Percentiles rank a stretch among this genome's conserved stretches.
Evolutionary conservation across 2,329 filamentous ascomycete genomes (phyloP).

Genomic region (Penicillium sp.): DNA sequence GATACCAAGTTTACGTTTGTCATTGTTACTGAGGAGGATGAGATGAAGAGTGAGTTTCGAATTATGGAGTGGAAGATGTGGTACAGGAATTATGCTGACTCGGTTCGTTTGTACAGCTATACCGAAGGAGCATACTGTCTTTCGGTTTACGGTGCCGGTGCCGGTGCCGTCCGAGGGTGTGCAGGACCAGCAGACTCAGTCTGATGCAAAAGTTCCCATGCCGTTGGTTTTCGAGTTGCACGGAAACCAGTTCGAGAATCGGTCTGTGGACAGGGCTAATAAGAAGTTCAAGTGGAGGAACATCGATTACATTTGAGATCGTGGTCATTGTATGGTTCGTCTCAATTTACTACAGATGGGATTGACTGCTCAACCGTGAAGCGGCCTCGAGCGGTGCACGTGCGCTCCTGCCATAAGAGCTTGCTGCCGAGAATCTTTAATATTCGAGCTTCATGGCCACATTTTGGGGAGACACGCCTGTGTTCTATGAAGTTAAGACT

Average conservation of each 20-base stretch:
- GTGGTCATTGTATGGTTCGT: neutral
- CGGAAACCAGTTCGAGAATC: slow-evolving; percentile 75
- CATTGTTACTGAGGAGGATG: slow-evolving; percentile 63
- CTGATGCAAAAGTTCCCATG: slow-evolving; percentile 12
- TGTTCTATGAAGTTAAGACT: neutral
- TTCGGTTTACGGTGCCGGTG: slow-evolving; percentile 62
- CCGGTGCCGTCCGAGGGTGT: slow-evolving; percentile 18
- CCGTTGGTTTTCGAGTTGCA: slow-evolving; percentile 69
- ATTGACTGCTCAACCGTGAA: neutral
- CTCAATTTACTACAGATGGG: neutral
- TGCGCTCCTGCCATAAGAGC: neutral
- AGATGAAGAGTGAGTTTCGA: slow-evolving; percentile 53
- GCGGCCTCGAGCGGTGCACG: neutral
- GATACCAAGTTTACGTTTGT: slow-evolving; percentile 83
- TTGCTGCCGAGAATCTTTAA: neutral
- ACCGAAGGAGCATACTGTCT: slow-evolving; percentile 84
- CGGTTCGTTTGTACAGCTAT: slow-evolving; percentile 43
- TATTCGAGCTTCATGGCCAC: no score
- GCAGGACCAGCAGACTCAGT: slow-evolving; percentile 25
- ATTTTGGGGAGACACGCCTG: neutral
- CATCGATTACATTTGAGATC: slow-evolving; percentile 58
- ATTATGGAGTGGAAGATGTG: neutral
- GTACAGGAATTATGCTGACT: neutral
- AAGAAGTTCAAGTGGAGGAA: slow-evolving; percentile 87
- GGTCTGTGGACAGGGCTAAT: slow-evolving; percentile 74